These are phyloP conservation scores for Calcarisporium arbuscula DNA, from an alignment of 2,329 filamentous ascomycete genomes.

Conservation along the genomic window DNA sequence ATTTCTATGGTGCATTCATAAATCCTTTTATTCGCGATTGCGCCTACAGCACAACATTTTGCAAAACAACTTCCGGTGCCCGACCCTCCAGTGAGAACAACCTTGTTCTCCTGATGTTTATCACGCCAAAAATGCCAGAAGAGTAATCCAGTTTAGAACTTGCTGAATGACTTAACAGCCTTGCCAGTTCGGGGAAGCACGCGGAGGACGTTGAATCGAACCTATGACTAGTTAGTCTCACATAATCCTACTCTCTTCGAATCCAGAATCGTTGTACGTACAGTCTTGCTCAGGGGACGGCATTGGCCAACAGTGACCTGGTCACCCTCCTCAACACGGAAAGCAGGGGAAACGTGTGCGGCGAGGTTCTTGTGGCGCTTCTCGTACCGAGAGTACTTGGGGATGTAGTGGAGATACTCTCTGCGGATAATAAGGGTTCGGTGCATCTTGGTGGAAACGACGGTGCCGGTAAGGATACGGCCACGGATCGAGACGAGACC, in stretches of 20 bases:
- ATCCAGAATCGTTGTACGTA: slow-evolving; percentile 48
- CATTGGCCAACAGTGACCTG: slow-evolving; percentile 99
- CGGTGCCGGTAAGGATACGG: slow-evolving; percentile 98
- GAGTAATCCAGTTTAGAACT: slow-evolving; percentile 72
- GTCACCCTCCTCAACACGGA: slow-evolving; percentile 99
- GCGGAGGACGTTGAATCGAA: slow-evolving; percentile 99
- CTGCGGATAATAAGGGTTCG: slow-evolving; percentile 98
- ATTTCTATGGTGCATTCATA: slow-evolving; percentile 27
- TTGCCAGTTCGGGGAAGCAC: slow-evolving; percentile 97
- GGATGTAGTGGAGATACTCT: slow-evolving; percentile 99
- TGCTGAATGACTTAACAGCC: slow-evolving; percentile 94
- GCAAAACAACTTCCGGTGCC: slow-evolving; percentile 35
- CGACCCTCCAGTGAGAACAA: slow-evolving; percentile 32
- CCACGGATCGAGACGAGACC: slow-evolving; percentile 99
- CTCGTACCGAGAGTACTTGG: slow-evolving; percentile 99
- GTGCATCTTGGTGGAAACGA: slow-evolving; percentile 99
- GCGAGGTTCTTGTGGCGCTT: slow-evolving; percentile 99
- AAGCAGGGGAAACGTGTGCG: slow-evolving; percentile 97
- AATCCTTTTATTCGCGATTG: slow-evolving; percentile 37
- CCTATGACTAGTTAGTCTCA: slow-evolving; percentile 43
- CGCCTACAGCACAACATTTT: slow-evolving; percentile 39
- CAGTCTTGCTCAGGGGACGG: slow-evolving; percentile 98
- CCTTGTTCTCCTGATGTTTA: slow-evolving; percentile 35
- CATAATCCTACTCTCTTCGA: not conserved
- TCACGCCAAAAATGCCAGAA: slow-evolving; percentile 51